A percentile compares a stretch with the other conserved stretches of the same genome.
phyloP scores from a whole-genome alignment of 106 monocot species.

The Agapanthus africanus region DNA sequence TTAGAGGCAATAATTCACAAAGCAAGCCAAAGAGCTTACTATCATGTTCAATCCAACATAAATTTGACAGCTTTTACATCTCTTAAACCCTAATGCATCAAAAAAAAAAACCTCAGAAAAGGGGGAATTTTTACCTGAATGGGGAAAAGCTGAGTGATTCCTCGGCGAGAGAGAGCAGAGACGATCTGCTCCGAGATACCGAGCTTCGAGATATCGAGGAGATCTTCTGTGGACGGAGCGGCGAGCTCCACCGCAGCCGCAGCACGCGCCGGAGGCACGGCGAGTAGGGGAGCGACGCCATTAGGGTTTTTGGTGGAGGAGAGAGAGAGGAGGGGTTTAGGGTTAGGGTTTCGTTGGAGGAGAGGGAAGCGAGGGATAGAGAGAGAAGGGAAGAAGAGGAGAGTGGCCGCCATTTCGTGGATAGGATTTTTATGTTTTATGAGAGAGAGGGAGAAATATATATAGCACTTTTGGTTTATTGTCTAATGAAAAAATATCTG shows the following conservation, averaged over 20 bases:
- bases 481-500: slow-evolving; percentile 1
- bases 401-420: slow-evolving; percentile 8
- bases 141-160: slow-evolving; percentile 46
- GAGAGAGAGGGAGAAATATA: no score
- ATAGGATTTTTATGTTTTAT: no score
- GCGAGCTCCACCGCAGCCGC: neutral
- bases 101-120: neutral
- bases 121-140: slow-evolving; percentile 25
- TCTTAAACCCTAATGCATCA: no score
- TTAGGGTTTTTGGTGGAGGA: neutral
- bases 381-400: slow-evolving; percentile 11
- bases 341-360: slow-evolving; percentile 12
- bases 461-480: no score
- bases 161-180: slow-evolving; percentile 33
- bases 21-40: no score
- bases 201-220: slow-evolving; percentile 34
- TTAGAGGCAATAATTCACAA: no score
- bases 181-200: slow-evolving; percentile 51
- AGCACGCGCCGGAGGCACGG: neutral
- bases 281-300: slow-evolving; percentile 1
- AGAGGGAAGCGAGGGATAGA: neutral
- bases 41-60: neutral
- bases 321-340: neutral
- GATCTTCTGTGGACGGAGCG: neutral
- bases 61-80: neutral